A percentile compares a stretch with the other conserved stretches of the same genome.
Conservation (phyloP, 768 basidiomycete species). For the Symmetrospora coprosmae region DNA sequence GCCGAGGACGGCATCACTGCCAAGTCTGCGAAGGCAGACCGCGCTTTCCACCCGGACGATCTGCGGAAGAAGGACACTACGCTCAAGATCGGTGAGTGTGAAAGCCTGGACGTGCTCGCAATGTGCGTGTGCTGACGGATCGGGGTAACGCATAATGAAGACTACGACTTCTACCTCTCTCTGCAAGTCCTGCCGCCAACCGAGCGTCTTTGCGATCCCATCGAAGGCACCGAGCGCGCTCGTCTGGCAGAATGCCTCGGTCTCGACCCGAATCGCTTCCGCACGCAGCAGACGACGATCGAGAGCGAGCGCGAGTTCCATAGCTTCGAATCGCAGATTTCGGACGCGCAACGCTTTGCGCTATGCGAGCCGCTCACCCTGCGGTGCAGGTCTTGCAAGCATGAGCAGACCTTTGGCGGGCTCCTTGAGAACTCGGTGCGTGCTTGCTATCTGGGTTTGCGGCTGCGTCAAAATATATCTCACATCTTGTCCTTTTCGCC, state of each 20-base stretch:
- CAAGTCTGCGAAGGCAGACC: conserved; percentile 69
- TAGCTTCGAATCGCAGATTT: conserved; percentile 73
- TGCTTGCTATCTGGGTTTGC: conserved; percentile 40
- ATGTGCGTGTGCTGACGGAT: neutral
- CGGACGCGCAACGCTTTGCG: conserved; percentile 74
- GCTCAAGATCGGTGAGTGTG: conserved; percentile 44
- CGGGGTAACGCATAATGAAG: conserved; percentile 34
- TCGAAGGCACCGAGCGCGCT: conserved; percentile 84
- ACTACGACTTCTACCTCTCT: conserved; percentile 79
- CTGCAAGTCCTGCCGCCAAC: conserved; percentile 88
- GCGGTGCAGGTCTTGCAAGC: conserved; percentile 61
- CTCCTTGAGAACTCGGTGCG: conserved; percentile 35
- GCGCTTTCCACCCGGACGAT: conserved; percentile 88
- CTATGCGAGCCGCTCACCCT: conserved; percentile 58
- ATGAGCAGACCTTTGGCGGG: conserved; percentile 36
- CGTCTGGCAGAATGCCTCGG: conserved; percentile 90
- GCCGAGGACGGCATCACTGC: conserved; percentile 51
- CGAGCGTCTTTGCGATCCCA: conserved; percentile 85
- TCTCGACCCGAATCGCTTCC: conserved; percentile 40
- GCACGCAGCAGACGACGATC: conserved; percentile 24
- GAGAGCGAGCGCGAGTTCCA: conserved; percentile 51
- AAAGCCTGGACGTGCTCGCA: no score
- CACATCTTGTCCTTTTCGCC: neutral
- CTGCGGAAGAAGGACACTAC: conserved; percentile 53
- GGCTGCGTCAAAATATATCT: no score